These are phyloP conservation scores for Eleusine indica DNA, from an alignment of 176 grass and related monocot genomes.

Conservation along the genomic window DNA sequence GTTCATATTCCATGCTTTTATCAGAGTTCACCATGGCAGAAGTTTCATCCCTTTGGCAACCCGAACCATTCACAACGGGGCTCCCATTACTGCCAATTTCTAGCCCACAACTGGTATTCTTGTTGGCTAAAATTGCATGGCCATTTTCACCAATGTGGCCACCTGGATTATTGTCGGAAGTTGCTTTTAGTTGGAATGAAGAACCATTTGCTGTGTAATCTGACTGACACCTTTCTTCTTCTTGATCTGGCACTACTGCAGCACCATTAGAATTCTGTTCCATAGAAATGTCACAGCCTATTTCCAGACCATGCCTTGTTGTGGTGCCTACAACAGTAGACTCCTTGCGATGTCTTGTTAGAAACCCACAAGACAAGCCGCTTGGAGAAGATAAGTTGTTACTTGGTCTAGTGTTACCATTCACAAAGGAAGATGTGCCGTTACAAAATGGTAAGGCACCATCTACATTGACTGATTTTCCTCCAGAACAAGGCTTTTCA, in stretches of 20 bases:
- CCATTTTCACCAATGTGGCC: slow-evolving; percentile 37
- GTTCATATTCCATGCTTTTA: slow-evolving; percentile 34
- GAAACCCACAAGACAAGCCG: slow-evolving; percentile 35
- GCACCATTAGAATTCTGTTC: slow-evolving; percentile 24
- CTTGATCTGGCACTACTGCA: slow-evolving; percentile 25
- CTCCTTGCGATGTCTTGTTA: slow-evolving; percentile 22
- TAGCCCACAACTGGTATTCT: slow-evolving; percentile 24
- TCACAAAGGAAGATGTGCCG: slow-evolving; percentile 36
- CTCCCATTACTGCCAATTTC: slow-evolving; percentile 32
- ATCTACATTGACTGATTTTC: slow-evolving; percentile 32
- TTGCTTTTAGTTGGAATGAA: background rate
- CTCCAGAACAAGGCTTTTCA: slow-evolving; percentile 29
- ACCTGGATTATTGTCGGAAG: background rate
- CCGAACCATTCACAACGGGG: background rate
- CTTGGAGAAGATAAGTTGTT: slow-evolving; percentile 22
- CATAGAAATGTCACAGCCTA: slow-evolving; percentile 11
- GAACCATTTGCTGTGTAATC: slow-evolving; percentile 29
- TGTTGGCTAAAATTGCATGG: slow-evolving; percentile 18
- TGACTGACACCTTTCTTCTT: slow-evolving; percentile 37
- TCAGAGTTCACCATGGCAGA: slow-evolving; percentile 20
- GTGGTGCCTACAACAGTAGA: background rate
- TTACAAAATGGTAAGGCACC: slow-evolving; percentile 34
- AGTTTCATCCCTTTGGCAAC: slow-evolving; percentile 21
- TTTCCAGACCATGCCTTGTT: slow-evolving; percentile 8
- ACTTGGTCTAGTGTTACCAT: slow-evolving; percentile 35